These are phyloP conservation scores for Phoma sp. DNA, from an alignment of 2,329 filamentous ascomycete genomes.

Conservation along the genomic window DNA sequence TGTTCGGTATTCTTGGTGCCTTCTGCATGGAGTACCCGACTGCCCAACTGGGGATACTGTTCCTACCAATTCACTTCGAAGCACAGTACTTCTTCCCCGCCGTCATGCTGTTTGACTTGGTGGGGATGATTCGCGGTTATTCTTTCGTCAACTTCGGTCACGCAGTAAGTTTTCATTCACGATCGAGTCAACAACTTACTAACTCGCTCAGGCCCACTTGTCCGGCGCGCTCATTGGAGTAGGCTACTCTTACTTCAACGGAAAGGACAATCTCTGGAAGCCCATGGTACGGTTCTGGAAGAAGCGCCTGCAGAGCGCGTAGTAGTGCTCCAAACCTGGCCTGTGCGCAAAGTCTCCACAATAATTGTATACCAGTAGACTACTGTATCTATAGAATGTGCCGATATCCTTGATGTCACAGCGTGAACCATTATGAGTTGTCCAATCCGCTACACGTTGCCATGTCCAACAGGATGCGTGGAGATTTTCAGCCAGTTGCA, in stretches of 20 bases:
- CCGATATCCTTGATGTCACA: neutral
- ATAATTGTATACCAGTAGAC: conserved; percentile 7
- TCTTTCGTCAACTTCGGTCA: conserved; percentile 42
- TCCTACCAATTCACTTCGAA: conserved; percentile 41
- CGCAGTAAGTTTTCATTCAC: conserved; percentile 34
- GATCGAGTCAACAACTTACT: conserved; percentile 7
- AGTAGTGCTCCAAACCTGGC: neutral
- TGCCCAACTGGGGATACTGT: conserved; percentile 39
- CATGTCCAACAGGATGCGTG: neutral
- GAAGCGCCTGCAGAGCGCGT: conserved; percentile 23
- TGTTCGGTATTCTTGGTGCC: conserved; percentile 39
- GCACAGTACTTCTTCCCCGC: conserved; percentile 40
- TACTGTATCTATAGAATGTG: neutral
- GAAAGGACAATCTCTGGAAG: conserved; percentile 44
- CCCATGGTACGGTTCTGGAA: conserved; percentile 43
- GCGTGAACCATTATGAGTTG: neutral
- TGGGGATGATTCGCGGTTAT: conserved; percentile 41
- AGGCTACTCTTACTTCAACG: conserved; percentile 44
- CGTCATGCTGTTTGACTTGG: conserved; percentile 45
- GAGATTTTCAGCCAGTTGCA: conserved; percentile 2
- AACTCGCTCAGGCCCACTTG: conserved; percentile 42
- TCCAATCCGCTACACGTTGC: conserved; percentile 5
- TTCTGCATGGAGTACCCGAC: conserved; percentile 45
- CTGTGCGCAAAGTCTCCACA: neutral
- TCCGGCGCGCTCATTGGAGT: conserved; percentile 39